These are phyloP conservation scores for Russula ochroleuca DNA, from an alignment of 768 basidiomycete genomes.

Conservation along the genomic window DNA sequence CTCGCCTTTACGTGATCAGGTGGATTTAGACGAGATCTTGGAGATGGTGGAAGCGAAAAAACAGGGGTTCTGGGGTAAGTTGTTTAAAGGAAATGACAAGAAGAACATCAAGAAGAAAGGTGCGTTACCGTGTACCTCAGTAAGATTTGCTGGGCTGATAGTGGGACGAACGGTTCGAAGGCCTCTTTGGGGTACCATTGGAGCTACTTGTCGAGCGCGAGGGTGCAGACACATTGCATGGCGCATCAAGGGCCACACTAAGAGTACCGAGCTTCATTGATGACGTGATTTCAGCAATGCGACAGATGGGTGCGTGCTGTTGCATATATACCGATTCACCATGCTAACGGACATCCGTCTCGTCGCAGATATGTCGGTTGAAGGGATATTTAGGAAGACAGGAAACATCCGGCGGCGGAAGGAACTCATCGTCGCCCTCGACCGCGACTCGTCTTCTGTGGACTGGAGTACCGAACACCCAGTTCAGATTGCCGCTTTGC, in stretches of 20 bases:
- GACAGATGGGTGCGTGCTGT: conserved; percentile 84
- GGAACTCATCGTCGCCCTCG: conserved; percentile 87
- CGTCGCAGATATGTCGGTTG: conserved; percentile 88
- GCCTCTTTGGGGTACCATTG: conserved; percentile 89
- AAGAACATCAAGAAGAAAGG: conserved; percentile 89
- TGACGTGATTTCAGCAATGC: conserved; percentile 97
- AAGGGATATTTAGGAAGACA: conserved; percentile 98
- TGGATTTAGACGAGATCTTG: conserved; percentile 89
- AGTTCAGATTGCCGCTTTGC: conserved; percentile 90
- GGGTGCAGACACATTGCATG: conserved; percentile 91
- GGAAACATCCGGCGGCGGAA: conserved; percentile 94
- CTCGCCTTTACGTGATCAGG: conserved; percentile 72
- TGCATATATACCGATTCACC: conserved; percentile 2
- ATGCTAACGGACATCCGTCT: conserved; percentile 1
- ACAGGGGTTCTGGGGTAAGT: conserved; percentile 91
- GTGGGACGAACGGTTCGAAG: conserved; percentile 39
- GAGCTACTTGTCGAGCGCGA: conserved; percentile 91
- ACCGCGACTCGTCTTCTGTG: conserved; percentile 88
- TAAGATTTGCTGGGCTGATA: conserved; percentile 18
- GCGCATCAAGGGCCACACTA: conserved; percentile 78
- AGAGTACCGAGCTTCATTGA: conserved; percentile 97
- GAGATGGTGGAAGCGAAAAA: conserved; percentile 93
- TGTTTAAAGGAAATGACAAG: conserved; percentile 88
- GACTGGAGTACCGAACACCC: conserved; percentile 94
- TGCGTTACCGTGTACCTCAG: conserved; percentile 32